Evolutionary conservation across 1,284 basidiomycete genomes (phyloP).

Genomic region (Leccinum pachyderme): DNA sequence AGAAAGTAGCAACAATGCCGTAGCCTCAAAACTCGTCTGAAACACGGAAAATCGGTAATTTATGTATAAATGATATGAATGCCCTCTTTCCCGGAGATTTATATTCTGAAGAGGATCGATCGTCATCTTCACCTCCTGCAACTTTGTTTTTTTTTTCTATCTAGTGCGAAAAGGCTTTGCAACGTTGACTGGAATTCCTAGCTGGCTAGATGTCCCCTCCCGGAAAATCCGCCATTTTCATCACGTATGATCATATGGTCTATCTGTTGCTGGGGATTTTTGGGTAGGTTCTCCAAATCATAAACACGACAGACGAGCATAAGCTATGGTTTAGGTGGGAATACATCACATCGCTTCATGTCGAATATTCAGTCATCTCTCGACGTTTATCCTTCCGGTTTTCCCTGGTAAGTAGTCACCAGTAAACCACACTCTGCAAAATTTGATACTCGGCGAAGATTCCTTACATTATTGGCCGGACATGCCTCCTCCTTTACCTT

Average conservation of each 20-base stretch:
- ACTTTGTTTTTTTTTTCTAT: not conserved
- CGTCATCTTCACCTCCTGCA: not conserved
- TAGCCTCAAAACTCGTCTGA: not conserved
- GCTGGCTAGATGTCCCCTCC: not conserved
- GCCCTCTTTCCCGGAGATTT: not conserved
- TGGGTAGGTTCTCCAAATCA: conserved; percentile 8
- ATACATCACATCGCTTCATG: conserved; percentile 14
- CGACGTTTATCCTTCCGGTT: conserved; percentile 17
- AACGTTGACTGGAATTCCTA: not conserved
- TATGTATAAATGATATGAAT: not conserved
- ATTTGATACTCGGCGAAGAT: conserved; percentile 8
- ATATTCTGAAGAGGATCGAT: not conserved
- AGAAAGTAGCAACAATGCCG: not conserved
- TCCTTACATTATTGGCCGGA: conserved; percentile 22
- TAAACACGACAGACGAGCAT: not conserved
- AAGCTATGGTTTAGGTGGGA: conserved; percentile 20
- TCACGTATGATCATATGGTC: not conserved
- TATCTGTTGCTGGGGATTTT: conserved; percentile 15
- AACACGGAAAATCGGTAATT: not conserved
- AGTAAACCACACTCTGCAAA: not conserved
- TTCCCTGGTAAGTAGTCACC: conserved; percentile 17
- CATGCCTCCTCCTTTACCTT: conserved; percentile 10
- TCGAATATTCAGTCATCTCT: conserved; percentile 18
- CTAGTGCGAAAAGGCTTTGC: not conserved
- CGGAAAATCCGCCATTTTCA: not conserved